Evolutionary conservation across 2,329 filamentous ascomycete genomes (phyloP).

Genomic region (Xylariaceae sp.): DNA sequence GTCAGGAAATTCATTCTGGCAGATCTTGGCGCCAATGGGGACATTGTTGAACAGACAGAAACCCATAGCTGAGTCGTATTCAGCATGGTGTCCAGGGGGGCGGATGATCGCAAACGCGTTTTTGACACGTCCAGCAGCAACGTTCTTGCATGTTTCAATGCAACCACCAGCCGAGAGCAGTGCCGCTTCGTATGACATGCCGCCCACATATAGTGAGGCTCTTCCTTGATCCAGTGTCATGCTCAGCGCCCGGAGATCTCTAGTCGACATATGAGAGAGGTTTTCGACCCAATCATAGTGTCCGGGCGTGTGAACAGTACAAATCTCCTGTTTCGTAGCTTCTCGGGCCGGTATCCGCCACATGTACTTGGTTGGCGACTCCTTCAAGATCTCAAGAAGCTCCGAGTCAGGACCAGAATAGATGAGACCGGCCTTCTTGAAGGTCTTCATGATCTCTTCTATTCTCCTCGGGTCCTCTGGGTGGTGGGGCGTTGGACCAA

Average conservation of each 20-base stretch:
- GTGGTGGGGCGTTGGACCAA: slow-evolving; percentile 69
- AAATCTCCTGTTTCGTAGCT: slow-evolving; percentile 75
- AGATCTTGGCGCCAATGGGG: slow-evolving; percentile 82
- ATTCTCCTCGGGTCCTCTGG: slow-evolving; percentile 93
- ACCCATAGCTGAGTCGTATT: slow-evolving; percentile 78
- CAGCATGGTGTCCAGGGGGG: slow-evolving; percentile 92
- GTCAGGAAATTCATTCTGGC: slow-evolving; percentile 74
- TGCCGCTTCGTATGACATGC: slow-evolving; percentile 73
- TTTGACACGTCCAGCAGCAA: slow-evolving; percentile 76
- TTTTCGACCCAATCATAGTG: slow-evolving; percentile 75
- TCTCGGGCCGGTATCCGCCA: slow-evolving; percentile 73
- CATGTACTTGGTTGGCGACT: slow-evolving; percentile 57
- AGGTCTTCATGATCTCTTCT: slow-evolving; percentile 84
- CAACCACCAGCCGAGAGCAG: slow-evolving; percentile 84
- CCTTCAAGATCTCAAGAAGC: slow-evolving; percentile 46
- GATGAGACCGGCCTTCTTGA: slow-evolving; percentile 76
- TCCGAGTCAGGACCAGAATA: slow-evolving; percentile 55
- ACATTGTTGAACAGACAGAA: slow-evolving; percentile 99
- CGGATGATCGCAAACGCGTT: slow-evolving; percentile 95
- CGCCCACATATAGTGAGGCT: slow-evolving; percentile 78
- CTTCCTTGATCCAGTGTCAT: slow-evolving; percentile 55
- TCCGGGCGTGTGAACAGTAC: slow-evolving; percentile 67
- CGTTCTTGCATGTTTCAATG: slow-evolving; percentile 92
- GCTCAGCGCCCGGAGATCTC: slow-evolving; percentile 65
- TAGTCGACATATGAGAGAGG: slow-evolving; percentile 49